Percentiles rank a stretch among this genome's conserved stretches.
Conservation (phyloP, 139 green algal genomes). For the Closterium sp. region DNA sequence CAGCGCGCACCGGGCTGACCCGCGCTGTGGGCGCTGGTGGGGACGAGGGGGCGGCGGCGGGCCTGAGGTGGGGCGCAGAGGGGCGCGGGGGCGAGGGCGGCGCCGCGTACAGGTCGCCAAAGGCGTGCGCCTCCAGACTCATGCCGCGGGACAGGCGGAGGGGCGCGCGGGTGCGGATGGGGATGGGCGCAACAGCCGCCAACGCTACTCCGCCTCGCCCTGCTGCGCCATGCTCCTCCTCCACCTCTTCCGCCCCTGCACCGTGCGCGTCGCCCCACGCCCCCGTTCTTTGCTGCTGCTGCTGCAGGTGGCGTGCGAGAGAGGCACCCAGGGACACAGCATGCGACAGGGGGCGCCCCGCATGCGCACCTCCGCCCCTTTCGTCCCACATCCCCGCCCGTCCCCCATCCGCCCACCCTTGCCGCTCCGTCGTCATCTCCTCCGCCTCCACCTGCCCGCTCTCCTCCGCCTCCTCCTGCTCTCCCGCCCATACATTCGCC, state of each 20-base stretch:
- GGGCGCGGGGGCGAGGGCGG: neutral
- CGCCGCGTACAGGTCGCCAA: neutral
- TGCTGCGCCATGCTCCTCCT: neutral
- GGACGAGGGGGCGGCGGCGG: neutral
- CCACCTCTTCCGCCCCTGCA: neutral
- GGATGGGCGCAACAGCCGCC: neutral
- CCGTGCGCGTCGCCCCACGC: neutral
- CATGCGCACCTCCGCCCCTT: neutral
- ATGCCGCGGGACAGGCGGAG: neutral
- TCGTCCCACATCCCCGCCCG: neutral
- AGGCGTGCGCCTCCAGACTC: neutral
- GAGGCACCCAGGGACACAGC: neutral
- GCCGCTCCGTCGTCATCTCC: neutral
- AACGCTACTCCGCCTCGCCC: neutral
- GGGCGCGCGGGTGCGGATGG: neutral
- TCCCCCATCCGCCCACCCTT: neutral
- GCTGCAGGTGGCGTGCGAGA: neutral
- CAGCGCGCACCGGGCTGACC: neutral
- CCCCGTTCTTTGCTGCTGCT: neutral
- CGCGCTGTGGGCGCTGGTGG: neutral
- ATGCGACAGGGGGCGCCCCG: neutral
- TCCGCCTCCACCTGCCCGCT: neutral
- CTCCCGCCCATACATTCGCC: neutral
- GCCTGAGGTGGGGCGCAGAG: neutral
- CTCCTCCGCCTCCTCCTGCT: neutral